phyloP scores from a whole-genome alignment of 2,329 filamentous ascomycete species.

The Pseudocercospora macadamiae region DNA sequence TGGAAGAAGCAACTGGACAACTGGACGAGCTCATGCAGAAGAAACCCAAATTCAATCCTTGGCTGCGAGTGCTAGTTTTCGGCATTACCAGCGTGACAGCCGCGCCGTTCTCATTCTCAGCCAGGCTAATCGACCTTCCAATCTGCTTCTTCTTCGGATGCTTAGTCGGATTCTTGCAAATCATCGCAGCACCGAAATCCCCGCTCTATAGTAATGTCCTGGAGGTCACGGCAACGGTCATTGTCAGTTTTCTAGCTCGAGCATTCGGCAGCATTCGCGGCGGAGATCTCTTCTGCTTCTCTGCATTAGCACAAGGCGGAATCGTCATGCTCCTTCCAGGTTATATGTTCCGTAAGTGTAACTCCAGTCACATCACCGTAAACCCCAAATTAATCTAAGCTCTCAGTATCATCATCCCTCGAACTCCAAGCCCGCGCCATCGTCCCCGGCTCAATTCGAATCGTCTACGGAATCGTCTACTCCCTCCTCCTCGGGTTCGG shows the following conservation, averaged over 20 bases:
- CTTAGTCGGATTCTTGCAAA: constrained; percentile 74
- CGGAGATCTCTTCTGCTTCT: constrained; percentile 53
- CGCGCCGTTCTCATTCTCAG: constrained; percentile 78
- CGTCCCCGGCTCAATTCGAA: constrained; percentile 54
- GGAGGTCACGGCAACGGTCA: constrained; percentile 52
- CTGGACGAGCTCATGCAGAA: constrained; percentile 66
- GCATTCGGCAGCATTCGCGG: constrained; percentile 52
- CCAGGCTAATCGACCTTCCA: constrained; percentile 75
- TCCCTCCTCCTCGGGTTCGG: constrained; percentile 56
- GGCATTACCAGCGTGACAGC: constrained; percentile 76
- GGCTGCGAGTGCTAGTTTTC: constrained; percentile 64
- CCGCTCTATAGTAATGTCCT: constrained; percentile 65
- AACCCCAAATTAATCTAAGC: no score
- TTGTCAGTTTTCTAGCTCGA: constrained; percentile 54
- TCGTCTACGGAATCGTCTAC: constrained; percentile 59
- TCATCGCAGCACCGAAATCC: constrained; percentile 73
- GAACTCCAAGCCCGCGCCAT: constrained; percentile 54
- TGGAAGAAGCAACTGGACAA: constrained; percentile 68
- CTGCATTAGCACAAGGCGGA: constrained; percentile 53
- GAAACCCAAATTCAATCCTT: constrained; percentile 56
- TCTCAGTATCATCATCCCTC: constrained; percentile 52
- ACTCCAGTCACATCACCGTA: no score
- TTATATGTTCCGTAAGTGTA: no score
- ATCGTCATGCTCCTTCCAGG: constrained; percentile 56
- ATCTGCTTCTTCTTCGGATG: constrained; percentile 76